Evolutionary conservation across 768 basidiomycete species (phyloP), one percentile per base, ranked within the genome.

Genomic region (Candolleomyces eurysporus): DNA sequence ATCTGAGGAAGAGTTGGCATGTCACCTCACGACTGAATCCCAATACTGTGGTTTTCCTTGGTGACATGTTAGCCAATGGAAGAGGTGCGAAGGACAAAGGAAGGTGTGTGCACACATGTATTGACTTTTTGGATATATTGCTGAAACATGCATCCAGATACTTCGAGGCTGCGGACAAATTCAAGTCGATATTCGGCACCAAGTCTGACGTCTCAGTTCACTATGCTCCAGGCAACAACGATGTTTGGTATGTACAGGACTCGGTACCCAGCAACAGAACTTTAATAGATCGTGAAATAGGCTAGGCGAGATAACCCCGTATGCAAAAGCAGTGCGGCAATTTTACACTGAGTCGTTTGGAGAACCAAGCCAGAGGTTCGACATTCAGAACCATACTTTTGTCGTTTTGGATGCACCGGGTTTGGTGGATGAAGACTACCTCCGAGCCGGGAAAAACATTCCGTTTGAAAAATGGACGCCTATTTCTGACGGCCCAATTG

Each of bases 381-480:
- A 78, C 4, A 75, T 93, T 62, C 82, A 83, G 8, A 92, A 89
- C 51, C 89, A 92, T 67, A 85, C 85, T 0, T 81, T 94, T 53
- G 70, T 93, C n/a, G 75, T 86, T 52, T 71, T 94, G 19, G 85
- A 94, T 67, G 85, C 91, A 3, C 88, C 92, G 1, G 88, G 84
- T n/a, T 79, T 94, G 22, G 86, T 92, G 13, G 91, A 94, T 61
- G 90, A 93, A 72, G 91, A 92, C 67, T 91, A 92, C 67, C 80
- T 80, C 36, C 84, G 87, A 31, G 78, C 85, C 21, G 82, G 78
- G 3, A 77, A 70, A 14, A 79, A 77, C 8, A 68, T 76, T 16
- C 71, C 77, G 9, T 91, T 84, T 63, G 79, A 79, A 42, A 71
- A 79, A 45, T 91, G 88, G 88, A 68, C 67, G 43, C 80, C 88